phyloP scores from a whole-genome alignment of 805 yeast species.

The Pichia phayaonensis region DNA sequence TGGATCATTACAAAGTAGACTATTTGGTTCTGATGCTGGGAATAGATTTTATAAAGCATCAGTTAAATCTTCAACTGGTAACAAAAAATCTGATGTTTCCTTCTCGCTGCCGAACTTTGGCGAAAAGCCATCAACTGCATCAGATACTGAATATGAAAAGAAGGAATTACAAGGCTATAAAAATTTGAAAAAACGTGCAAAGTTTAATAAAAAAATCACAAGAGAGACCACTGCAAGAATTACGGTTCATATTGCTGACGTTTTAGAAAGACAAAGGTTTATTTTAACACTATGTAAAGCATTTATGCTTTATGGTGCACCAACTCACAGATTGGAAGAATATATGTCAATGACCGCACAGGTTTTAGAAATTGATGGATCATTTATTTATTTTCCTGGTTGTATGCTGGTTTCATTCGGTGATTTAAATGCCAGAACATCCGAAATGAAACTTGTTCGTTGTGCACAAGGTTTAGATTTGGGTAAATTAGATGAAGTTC shows the following conservation, averaged over 20 bases:
- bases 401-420: constrained; percentile 93
- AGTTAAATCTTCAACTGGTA: neutral
- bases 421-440: constrained; percentile 88
- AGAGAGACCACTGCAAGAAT: constrained; percentile 55
- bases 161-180: constrained; percentile 3
- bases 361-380: constrained; percentile 89
- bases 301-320: constrained; percentile 91
- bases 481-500: constrained; percentile 73
- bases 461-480: constrained; percentile 85
- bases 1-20: constrained; percentile 1
- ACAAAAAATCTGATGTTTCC: neutral
- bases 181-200: constrained; percentile 19
- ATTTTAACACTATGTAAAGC: constrained; percentile 81
- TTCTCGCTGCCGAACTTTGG: constrained; percentile 12
- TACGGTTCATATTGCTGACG: constrained; percentile 88
- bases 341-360: constrained; percentile 88
- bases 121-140: constrained; percentile 1
- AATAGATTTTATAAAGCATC: neutral
- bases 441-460: constrained; percentile 85
- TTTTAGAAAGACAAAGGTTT: constrained; percentile 80
- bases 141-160: constrained; percentile 5
- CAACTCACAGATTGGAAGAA: constrained; percentile 91
- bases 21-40: neutral
- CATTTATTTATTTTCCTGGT: constrained; percentile 87
- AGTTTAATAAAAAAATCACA: constrained; percentile 25